Base-by-base conservation (phyloP, 2,329 filamentous ascomycete species). In the Trichoderma citrinoviride region DNA sequence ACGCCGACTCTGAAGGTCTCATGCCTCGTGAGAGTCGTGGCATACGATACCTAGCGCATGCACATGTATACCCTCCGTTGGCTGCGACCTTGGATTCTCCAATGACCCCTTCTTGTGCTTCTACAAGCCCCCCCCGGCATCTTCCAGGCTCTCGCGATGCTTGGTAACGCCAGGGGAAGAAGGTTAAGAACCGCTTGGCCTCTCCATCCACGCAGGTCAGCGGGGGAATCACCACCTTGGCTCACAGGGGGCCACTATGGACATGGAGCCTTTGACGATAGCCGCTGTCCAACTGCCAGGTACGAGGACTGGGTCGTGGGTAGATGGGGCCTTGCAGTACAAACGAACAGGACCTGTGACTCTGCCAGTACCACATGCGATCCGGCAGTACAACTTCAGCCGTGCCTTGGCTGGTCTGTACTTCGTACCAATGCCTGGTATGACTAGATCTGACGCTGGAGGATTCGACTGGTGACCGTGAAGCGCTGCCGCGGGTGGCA, bases 141-240 rank as follows among this genome's bases (percentile, higher is more conserved):
- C 53, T 8, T 21, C 37, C 29, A 37, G 56, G 49, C 44, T 49
- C n/a, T 37, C 5, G 43, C 44, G 33, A 47, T 60, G 56, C 41
- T 25, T 58, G 56, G 43, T 47, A 29, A 43, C 43, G 43, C 43
- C 56, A 58, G 55, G 56, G 56, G 47, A 43, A 23, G 40, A n/a
- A 40, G 19, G n/a, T 29, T 41, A 49, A 50, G 44, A 50, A 49
- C 56, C 49, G 44, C 44, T 60, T 47, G 29, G 56, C 46, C 33
- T 50, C 56, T 50, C 44, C 33, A 49, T 49, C 29, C 15, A 49
- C 43, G 44, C 56, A 49, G 29, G 56, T 41, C 33, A 40, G 50
- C 29, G 50, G 50, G 50, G 50, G 33, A 19, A 40, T 19, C 10
- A 58, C 33, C 33, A 37, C 12, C 33, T 37, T 40, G 27, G 21